Evolutionary conservation across 306 rosid species (phyloP).

Genomic region (Casuarina glauca): DNA sequence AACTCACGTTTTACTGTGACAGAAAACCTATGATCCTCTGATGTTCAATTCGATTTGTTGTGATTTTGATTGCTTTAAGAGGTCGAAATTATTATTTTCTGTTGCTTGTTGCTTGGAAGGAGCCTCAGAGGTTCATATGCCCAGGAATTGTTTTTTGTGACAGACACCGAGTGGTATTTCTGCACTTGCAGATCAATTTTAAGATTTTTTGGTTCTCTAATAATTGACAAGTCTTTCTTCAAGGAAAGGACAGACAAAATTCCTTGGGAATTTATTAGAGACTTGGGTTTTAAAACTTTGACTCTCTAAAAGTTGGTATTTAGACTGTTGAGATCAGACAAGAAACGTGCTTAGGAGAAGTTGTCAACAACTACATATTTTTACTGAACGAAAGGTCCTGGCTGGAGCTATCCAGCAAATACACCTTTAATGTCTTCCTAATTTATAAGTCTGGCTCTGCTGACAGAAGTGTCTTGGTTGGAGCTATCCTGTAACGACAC

Average conservation of each 20-base stretch:
- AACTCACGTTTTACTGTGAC: constrained; percentile 17
- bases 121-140: constrained; percentile 6
- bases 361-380: not conserved
- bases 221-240: not conserved
- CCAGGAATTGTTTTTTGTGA: constrained; percentile 13
- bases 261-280: not conserved
- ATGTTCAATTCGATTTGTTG: constrained; percentile 5
- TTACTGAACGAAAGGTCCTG: not conserved
- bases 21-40: constrained; percentile 6
- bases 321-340: not conserved
- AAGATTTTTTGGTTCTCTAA: not conserved
- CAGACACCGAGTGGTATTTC: constrained; percentile 16
- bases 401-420: not conserved
- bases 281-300: not conserved
- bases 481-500: not conserved
- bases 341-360: not conserved
- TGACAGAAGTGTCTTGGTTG: not conserved
- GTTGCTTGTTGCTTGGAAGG: constrained; percentile 16
- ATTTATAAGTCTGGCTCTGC: not conserved
- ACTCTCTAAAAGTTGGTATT: not conserved
- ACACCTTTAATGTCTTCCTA: not conserved
- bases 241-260: not conserved
- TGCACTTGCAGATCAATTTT: not conserved
- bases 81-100: constrained; percentile 2
- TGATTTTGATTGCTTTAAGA: not conserved